Base-by-base conservation (phyloP, 2,329 filamentous ascomycete genomes). In the Penicillium sp. region DNA sequence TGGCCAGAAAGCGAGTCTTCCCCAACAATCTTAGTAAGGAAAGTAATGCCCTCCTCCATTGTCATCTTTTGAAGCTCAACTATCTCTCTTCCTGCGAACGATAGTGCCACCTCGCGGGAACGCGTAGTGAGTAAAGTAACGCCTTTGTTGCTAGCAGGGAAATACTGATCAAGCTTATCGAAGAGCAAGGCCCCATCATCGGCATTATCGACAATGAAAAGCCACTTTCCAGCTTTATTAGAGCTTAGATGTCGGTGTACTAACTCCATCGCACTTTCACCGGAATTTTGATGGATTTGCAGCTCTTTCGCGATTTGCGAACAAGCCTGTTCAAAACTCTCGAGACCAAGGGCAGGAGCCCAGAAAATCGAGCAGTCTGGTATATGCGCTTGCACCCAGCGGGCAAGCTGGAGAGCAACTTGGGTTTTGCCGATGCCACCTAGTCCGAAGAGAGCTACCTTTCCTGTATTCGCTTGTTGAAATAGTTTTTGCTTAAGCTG, bases 341-440 rank as follows among this genome's bases (percentile, higher is more conserved):
- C 39, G 26, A 52, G 33, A 45, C 54, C 60, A 14, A 60, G 45
- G 8, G 56, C 47, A 48, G 57, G 49, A 31, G 60, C 52, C 62
- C 62, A 64, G 33, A 66, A 61, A 8, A 62, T 56, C 11, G 61
- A 63, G 41, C 51, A 58, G 14, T 54, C 49, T 31, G 53, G 58
- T 24, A 48, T 35, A n/a, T 56, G 19, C 13, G 53, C 29, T 52
- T 48, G 47, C 19, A 59, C 52, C 43, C 52, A 58, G 37, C 52
- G 57, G 13, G 59, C 60, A 16, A 67, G 39, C 51, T 68, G 53
- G n/a, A 69, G 48, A 14, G 66, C 63, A 14, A 69, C 22, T 43
- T 59, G 59, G 21, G 57, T 66, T 53, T 69, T 69, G 9, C 67
- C 66, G n/a, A 68, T 51, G 5, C 64, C 66, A 46, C 66, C 66